Percentiles rank a stretch among this genome's conserved stretches.
Evolutionary conservation across 208 protist genomes (phyloP).

Genomic region (Leishmania gerbilli): DNA sequence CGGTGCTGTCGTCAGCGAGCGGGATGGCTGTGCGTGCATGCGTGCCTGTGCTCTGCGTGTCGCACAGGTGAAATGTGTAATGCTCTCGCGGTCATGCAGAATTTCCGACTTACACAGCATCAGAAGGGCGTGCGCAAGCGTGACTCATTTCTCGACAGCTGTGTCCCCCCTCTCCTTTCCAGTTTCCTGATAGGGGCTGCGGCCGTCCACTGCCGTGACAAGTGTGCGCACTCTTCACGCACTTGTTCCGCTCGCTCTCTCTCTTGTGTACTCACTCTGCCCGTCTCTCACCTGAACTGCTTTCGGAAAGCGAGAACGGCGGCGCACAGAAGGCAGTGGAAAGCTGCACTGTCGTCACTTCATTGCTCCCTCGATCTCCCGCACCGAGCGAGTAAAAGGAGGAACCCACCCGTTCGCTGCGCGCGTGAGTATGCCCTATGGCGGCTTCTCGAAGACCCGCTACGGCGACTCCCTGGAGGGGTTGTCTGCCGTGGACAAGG

Average conservation of each 20-base stretch:
- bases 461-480: conserved; percentile 39
- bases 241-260: no score
- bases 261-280: background rate
- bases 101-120: background rate
- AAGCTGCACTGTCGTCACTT: background rate
- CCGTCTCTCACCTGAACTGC: background rate
- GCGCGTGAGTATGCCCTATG: conserved; percentile 6
- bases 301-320: background rate
- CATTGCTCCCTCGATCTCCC: background rate
- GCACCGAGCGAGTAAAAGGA: background rate
- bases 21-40: background rate
- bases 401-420: background rate
- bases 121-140: background rate
- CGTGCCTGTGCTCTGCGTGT: background rate
- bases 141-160: background rate
- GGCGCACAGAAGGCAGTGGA: background rate
- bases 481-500: conserved; percentile 75
- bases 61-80: no score
- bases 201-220: background rate
- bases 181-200: background rate
- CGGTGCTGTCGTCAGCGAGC: background rate
- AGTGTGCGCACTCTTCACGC: background rate
- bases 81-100: background rate
- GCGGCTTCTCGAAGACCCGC: conserved; percentile 8
- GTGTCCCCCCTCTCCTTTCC: background rate